Percentiles rank a stretch among this genome's conserved stretches.
Conservation (phyloP, 768 basidiomycete genomes). For the Hygrocybe punicea region DNA sequence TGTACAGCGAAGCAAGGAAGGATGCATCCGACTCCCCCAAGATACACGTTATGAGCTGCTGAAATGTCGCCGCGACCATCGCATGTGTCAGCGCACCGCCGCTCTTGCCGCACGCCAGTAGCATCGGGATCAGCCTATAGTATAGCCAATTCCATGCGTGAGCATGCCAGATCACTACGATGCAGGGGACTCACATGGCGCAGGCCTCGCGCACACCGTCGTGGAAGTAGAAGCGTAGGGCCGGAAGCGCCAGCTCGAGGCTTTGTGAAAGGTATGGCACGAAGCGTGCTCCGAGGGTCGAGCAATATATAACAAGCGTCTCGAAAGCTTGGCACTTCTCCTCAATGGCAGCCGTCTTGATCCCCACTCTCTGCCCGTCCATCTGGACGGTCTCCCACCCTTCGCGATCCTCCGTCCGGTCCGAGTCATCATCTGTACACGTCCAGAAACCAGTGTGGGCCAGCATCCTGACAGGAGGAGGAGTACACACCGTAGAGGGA, state of each 20-base stretch:
- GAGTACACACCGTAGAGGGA: constrained; percentile 58
- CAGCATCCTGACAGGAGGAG: not conserved
- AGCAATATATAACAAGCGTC: constrained; percentile 78
- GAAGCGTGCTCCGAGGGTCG: constrained; percentile 61
- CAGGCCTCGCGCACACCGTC: constrained; percentile 80
- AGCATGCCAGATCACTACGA: not conserved
- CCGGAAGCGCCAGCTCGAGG: constrained; percentile 69
- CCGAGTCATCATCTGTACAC: constrained; percentile 50
- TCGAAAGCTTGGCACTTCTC: constrained; percentile 88
- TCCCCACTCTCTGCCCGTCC: constrained; percentile 73
- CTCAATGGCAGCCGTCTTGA: constrained; percentile 76
- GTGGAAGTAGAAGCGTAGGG: constrained; percentile 74
- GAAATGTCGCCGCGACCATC: constrained; percentile 67
- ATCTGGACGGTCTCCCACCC: constrained; percentile 78
- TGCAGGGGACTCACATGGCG: constrained; percentile 52
- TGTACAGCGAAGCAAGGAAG: constrained; percentile 75
- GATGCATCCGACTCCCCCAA: constrained; percentile 68
- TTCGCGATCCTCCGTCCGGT: constrained; percentile 55
- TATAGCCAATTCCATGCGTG: not conserved
- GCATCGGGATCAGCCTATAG: constrained; percentile 64
- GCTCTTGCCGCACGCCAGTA: constrained; percentile 64
- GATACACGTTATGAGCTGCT: constrained; percentile 61
- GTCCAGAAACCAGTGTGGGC: not conserved
- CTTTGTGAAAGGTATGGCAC: constrained; percentile 70
- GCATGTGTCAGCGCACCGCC: constrained; percentile 61